phyloP scores from a whole-genome alignment of 257 asterid species.

The Rauvolfia tetraphylla region DNA sequence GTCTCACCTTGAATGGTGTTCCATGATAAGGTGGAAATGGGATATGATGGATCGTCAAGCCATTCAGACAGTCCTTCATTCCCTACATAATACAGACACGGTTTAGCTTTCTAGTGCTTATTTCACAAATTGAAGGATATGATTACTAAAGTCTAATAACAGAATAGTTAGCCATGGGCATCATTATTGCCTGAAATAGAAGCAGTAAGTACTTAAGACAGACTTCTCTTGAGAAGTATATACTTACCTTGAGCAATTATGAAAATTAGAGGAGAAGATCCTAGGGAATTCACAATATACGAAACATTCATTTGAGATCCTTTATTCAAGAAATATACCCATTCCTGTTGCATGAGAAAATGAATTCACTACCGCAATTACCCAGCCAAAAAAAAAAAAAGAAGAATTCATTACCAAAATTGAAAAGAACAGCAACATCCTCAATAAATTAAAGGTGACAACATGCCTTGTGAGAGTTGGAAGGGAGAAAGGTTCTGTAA shows the following conservation, averaged over 20 bases:
- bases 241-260: constrained; percentile 62
- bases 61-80: constrained; percentile 51
- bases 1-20: constrained; percentile 59
- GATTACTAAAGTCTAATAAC: neutral
- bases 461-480: constrained; percentile 60
- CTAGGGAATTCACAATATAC: constrained; percentile 38
- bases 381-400: too few species aligned
- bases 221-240: constrained; percentile 19
- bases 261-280: constrained; percentile 49
- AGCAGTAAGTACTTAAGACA: constrained; percentile 4
- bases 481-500: constrained; percentile 45
- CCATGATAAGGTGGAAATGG: constrained; percentile 57
- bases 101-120: neutral
- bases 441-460: constrained; percentile 17
- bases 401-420: too few species aligned
- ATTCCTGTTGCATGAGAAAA: constrained; percentile 47
- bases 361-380: constrained; percentile 13
- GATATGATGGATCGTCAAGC: constrained; percentile 70
- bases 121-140: neutral
- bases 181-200: neutral
- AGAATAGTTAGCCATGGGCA: neutral
- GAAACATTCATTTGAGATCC: constrained; percentile 72
- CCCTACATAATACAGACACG: constrained; percentile 34
- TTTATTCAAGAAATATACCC: constrained; percentile 66
- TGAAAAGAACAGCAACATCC: constrained; percentile 5